Conservation (phyloP, 345 rosid genomes). For the Citrus hindsii region DNA sequence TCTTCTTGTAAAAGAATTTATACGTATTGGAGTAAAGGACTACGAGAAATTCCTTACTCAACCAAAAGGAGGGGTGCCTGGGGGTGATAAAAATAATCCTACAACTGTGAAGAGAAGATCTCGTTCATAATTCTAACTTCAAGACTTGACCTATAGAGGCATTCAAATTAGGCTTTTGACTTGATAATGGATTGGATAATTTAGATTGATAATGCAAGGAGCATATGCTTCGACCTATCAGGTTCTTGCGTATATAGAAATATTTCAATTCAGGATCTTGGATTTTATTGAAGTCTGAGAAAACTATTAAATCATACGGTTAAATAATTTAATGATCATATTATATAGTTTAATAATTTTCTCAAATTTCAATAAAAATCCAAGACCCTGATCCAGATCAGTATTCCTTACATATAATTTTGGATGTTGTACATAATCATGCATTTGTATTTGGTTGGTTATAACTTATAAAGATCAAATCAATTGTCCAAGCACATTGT, state of each 20-base stretch:
- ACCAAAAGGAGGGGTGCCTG: constrained; percentile 3
- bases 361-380: too few relatives aligned
- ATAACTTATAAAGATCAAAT: background rate
- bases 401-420: background rate
- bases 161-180: constrained; percentile 7
- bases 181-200: constrained; percentile 5
- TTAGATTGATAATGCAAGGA: constrained; percentile 8
- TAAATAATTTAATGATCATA: too few relatives aligned
- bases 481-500: background rate
- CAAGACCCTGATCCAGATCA: too few relatives aligned
- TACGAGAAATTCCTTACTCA: constrained; percentile 27
- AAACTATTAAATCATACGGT: too few relatives aligned
- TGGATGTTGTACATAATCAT: constrained; percentile 17
- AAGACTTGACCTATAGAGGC: constrained; percentile 2
- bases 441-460: constrained; percentile 9
- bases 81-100: background rate
- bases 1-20: constrained; percentile 46
- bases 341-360: too few relatives aligned
- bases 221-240: constrained; percentile 1
- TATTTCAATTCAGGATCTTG: too few relatives aligned
- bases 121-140: constrained; percentile 12
- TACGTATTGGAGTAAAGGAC: constrained; percentile 45
- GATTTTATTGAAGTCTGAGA: accelerated
- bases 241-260: background rate
- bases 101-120: constrained; percentile 1